A percentile compares a stretch with the other conserved stretches of the same genome.
Evolutionary conservation across 768 basidiomycete genomes (phyloP).

Genomic region (Tylopilus balloui): DNA sequence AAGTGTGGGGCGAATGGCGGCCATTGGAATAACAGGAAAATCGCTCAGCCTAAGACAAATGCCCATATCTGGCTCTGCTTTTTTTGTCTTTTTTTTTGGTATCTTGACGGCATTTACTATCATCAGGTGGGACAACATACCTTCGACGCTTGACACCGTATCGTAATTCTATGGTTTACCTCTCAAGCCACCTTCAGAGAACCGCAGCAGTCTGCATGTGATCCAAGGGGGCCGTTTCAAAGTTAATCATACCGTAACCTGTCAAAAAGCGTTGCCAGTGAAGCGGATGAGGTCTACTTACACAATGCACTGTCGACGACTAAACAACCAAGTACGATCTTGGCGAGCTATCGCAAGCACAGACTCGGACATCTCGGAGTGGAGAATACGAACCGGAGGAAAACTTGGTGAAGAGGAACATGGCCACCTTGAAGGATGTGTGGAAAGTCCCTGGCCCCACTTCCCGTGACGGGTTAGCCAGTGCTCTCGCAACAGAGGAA

Average conservation of each 20-base stretch:
- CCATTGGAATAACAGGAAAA: not conserved
- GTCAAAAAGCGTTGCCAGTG: not conserved
- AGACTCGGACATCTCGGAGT: not conserved
- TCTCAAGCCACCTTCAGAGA: not conserved
- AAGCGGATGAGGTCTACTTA: not conserved
- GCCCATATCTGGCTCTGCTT: not conserved
- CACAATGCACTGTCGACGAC: not conserved
- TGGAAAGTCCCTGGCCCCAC: not conserved
- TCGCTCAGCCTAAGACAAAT: not conserved
- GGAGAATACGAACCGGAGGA: not conserved
- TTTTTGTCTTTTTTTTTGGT: not conserved
- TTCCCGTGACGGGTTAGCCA: not conserved
- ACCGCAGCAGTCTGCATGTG: not conserved
- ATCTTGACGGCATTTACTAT: not conserved
- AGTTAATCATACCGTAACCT: not conserved
- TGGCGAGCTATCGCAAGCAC: not conserved
- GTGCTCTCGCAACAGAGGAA: not conserved
- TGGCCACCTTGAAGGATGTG: not conserved
- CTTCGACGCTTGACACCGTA: not conserved
- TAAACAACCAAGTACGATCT: conserved; percentile 1
- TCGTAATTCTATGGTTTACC: not conserved
- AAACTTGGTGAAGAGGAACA: not conserved
- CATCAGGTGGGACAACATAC: not conserved
- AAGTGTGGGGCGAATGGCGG: not conserved
- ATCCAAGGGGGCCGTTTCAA: not conserved